Evolutionary conservation across 345 rosid species (phyloP).

Genomic region (Heritiera fomes): DNA sequence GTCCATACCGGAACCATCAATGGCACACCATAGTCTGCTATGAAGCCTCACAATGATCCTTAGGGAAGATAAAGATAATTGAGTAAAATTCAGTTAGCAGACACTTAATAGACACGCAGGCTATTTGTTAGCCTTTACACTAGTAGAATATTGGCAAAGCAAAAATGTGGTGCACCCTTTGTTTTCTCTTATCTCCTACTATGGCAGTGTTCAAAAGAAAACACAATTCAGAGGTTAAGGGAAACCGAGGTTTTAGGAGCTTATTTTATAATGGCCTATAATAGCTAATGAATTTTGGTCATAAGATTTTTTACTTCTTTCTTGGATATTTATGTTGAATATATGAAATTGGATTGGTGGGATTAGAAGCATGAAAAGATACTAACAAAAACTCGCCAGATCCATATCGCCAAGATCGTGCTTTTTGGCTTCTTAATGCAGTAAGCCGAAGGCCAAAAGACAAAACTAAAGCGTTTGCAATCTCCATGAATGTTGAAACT

Average conservation of each 20-base stretch:
- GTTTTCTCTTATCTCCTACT: not conserved
- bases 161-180: not conserved
- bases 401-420: conserved; percentile 89
- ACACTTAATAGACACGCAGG: not conserved
- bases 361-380: conserved; percentile 17
- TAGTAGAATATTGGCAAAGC: not conserved
- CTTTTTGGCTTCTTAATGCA: conserved; percentile 74
- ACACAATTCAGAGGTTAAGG: not conserved
- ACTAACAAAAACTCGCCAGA: conserved; percentile 49
- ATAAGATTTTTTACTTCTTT: not conserved
- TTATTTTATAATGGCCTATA: not conserved
- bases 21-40: conserved; percentile 95
- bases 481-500: conserved; percentile 81
- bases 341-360: not conserved
- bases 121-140: not conserved
- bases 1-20: conserved; percentile 92
- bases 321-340: not conserved
- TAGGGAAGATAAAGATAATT: conserved; percentile 8
- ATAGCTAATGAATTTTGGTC: not conserved
- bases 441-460: conserved; percentile 78
- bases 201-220: not conserved
- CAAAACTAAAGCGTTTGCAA: conserved; percentile 80
- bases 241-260: not conserved
- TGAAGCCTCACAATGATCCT: conserved; percentile 77
- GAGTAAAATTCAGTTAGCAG: conserved; percentile 6